Conservation (phyloP, 1,139 yeast species). For the Hemisphaericaspora xylofermentans region DNA sequence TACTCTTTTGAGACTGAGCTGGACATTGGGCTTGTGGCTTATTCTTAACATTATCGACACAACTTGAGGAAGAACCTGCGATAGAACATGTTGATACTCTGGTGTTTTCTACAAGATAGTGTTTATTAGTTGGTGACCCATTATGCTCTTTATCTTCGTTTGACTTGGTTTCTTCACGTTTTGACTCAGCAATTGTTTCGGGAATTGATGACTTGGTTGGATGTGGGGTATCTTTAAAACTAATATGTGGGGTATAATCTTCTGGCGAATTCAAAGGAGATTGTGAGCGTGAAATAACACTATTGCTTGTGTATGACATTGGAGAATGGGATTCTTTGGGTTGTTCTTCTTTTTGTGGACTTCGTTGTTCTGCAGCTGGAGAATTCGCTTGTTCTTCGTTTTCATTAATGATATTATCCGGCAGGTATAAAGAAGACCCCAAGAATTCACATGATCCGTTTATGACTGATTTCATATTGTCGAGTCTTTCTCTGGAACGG, state of each 20-base stretch:
- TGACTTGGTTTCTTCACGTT: neutral
- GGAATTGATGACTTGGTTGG: neutral
- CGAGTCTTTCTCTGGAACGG: neutral
- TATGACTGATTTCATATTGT: conserved; percentile 1
- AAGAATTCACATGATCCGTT: conserved; percentile 1
- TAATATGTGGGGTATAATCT: neutral
- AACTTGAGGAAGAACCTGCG: neutral
- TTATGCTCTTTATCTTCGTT: neutral
- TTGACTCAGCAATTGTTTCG: neutral
- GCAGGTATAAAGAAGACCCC: conserved; percentile 2
- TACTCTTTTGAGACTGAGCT: neutral
- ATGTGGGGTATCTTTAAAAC: neutral
- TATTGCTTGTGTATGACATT: neutral
- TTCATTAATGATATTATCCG: conserved; percentile 1
- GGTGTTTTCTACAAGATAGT: neutral
- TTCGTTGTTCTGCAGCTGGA: neutral
- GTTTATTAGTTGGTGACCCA: neutral
- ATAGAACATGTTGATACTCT: neutral
- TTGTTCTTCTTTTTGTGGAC: neutral
- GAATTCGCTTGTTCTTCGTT: conserved; percentile 1
- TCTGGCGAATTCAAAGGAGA: neutral
- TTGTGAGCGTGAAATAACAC: conserved; percentile 1
- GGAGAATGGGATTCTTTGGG: neutral
- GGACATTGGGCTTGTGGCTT: neutral
- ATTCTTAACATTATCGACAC: neutral